Percentiles rank a stretch among this genome's conserved stretches.
Evolutionary conservation across 2,329 filamentous ascomycete genomes (phyloP).

Genomic region (Cytospora leucostoma): DNA sequence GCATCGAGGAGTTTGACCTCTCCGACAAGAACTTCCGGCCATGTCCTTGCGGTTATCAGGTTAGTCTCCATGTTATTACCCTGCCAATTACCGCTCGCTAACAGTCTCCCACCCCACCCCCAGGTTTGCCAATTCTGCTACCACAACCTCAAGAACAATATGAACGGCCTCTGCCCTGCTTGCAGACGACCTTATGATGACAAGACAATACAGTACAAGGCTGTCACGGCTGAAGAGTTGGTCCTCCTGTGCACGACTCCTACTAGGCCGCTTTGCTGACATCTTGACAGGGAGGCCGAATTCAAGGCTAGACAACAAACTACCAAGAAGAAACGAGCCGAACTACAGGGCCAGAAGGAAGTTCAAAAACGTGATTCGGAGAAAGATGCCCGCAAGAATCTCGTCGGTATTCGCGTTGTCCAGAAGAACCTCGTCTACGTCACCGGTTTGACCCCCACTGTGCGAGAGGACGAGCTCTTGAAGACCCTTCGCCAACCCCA

Average conservation of each 20-base stretch:
- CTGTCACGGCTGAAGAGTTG: slow-evolving; percentile 92
- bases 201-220: slow-evolving; percentile 95
- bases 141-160: slow-evolving; percentile 98
- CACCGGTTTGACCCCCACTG: slow-evolving; percentile 87
- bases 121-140: slow-evolving; percentile 99
- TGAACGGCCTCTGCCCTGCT: slow-evolving; percentile 97
- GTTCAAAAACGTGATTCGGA: slow-evolving; percentile 95
- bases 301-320: slow-evolving; percentile 80
- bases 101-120: slow-evolving; percentile 24
- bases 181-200: slow-evolving; percentile 95
- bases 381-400: slow-evolving; percentile 90
- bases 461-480: slow-evolving; percentile 88
- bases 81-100: slow-evolving; percentile 23
- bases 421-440: slow-evolving; percentile 99
- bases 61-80: slow-evolving; percentile 46
- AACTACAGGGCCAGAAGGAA: slow-evolving; percentile 85
- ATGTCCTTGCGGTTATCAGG: slow-evolving; percentile 97
- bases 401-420: slow-evolving; percentile 91
- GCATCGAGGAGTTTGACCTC: slow-evolving; percentile 98
- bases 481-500: slow-evolving; percentile 87
- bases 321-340: slow-evolving; percentile 88
- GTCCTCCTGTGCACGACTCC: slow-evolving; percentile 38
- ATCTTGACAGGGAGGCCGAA: slow-evolving; percentile 61
- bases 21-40: slow-evolving; percentile 96
- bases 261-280: slow-evolving; percentile 31